Evolutionary conservation across 257 asterid genomes (phyloP).

Genomic region (Rehmannia glutinosa): DNA sequence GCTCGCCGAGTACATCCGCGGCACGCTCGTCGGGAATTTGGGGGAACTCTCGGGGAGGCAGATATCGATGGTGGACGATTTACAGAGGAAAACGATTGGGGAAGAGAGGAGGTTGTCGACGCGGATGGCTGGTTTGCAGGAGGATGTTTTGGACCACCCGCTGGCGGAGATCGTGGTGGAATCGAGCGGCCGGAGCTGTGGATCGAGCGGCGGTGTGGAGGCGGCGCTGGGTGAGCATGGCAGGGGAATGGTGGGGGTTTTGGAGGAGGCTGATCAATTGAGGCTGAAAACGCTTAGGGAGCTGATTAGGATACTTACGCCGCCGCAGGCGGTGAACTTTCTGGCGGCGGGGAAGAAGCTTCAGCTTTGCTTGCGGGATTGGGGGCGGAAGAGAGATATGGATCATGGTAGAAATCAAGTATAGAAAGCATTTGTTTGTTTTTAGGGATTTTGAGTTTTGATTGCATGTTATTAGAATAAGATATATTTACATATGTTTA

Average conservation of each 20-base stretch:
- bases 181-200: background rate
- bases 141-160: slow-evolving; percentile 28
- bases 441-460: too few relatives aligned
- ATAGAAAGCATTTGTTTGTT: too few relatives aligned
- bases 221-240: slow-evolving; percentile 26
- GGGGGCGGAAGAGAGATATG: slow-evolving; percentile 40
- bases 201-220: background rate
- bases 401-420: slow-evolving; percentile 18
- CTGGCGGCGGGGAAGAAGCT: slow-evolving; percentile 35
- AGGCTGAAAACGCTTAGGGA: slow-evolving; percentile 37
- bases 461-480: too few relatives aligned
- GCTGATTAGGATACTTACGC: slow-evolving; percentile 25
- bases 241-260: slow-evolving; percentile 10
- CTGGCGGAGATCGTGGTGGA: slow-evolving; percentile 7
- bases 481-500: too few relatives aligned
- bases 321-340: slow-evolving; percentile 36
- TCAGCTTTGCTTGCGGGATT: slow-evolving; percentile 25
- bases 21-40: background rate
- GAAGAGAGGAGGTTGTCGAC: slow-evolving; percentile 32
- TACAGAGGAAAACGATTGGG: slow-evolving; percentile 27
- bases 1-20: slow-evolving; percentile 26
- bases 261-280: slow-evolving; percentile 36
- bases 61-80: slow-evolving; percentile 24
- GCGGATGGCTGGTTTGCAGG: slow-evolving; percentile 31
- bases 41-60: slow-evolving; percentile 32